Percentiles rank a stretch among this genome's conserved stretches.
Evolutionary conservation across 2,329 filamentous ascomycete species (phyloP).

Genomic region (Colletotrichum abscissum): DNA sequence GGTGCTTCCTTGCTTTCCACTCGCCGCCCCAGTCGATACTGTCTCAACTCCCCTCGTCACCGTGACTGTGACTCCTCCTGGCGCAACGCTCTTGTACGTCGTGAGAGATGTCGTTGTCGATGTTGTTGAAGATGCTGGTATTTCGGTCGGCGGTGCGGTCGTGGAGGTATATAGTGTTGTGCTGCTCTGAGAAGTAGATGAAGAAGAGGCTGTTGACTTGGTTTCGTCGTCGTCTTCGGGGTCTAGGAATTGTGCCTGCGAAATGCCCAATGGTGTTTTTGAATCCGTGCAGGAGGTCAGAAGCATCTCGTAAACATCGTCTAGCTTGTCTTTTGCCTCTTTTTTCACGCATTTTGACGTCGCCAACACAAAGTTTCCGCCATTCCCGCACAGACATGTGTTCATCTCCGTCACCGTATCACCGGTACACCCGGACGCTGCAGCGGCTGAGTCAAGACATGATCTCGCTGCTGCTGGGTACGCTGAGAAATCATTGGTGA

Average conservation of each 20-base stretch:
- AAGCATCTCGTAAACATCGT: constrained; percentile 57
- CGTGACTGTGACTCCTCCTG: constrained; percentile 27
- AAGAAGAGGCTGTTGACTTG: constrained; percentile 11
- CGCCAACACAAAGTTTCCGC: constrained; percentile 58
- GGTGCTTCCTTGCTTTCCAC: neutral
- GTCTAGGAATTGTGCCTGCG: constrained; percentile 53
- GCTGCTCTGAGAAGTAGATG: neutral
- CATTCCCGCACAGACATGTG: constrained; percentile 27
- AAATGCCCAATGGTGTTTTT: constrained; percentile 55
- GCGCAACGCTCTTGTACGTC: constrained; percentile 28
- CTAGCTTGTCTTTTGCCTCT: constrained; percentile 49
- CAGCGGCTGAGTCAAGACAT: constrained; percentile 23
- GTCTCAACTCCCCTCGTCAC: constrained; percentile 21
- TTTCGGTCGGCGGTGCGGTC: neutral
- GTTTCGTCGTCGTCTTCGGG: constrained; percentile 26
- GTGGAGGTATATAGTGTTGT: constrained; percentile 4
- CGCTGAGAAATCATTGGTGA: constrained; percentile 28
- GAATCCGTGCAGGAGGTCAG: constrained; percentile 55
- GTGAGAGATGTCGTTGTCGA: neutral
- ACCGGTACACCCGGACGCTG: constrained; percentile 27
- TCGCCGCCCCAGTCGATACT: constrained; percentile 16
- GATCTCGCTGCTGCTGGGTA: constrained; percentile 15
- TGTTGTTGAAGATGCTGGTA: neutral
- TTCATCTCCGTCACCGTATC: constrained; percentile 29
- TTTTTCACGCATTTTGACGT: constrained; percentile 58